phyloP scores from a whole-genome alignment of 768 basidiomycete species.

The Suillus spraguei region DNA sequence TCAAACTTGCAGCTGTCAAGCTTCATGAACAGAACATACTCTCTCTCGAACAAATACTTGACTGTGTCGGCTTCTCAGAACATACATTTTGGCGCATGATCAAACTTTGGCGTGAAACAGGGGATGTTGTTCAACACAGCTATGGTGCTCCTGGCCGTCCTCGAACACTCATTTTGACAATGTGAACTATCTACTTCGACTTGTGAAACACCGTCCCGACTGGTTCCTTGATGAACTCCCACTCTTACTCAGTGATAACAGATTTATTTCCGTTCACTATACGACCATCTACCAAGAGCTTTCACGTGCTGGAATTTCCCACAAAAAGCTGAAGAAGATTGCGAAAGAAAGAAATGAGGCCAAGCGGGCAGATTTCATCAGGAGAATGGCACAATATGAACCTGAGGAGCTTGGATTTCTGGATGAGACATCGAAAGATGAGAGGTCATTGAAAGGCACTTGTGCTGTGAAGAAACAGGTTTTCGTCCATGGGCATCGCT shows the following conservation, averaged over 20 bases:
- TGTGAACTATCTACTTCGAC: constrained; percentile 25
- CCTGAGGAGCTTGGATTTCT: constrained; percentile 38
- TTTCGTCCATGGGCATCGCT: too few relatives aligned
- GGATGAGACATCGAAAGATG: constrained; percentile 38
- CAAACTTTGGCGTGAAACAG: too few relatives aligned
- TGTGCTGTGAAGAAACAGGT: constrained; percentile 24
- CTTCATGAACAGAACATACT: too few relatives aligned
- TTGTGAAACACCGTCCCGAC: constrained; percentile 28
- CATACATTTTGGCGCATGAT: too few relatives aligned
- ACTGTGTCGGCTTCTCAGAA: too few relatives aligned
- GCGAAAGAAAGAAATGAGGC: constrained; percentile 34
- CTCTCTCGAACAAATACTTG: too few relatives aligned
- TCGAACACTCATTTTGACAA: constrained; percentile 10
- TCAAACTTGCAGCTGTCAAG: too few relatives aligned
- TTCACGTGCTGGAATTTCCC: constrained; percentile 24
- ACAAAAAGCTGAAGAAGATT: constrained; percentile 36
- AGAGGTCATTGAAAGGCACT: constrained; percentile 26
- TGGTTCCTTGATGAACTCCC: constrained; percentile 39
- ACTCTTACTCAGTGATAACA: constrained; percentile 9
- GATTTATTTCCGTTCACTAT: constrained; percentile 36
- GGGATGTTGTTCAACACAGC: too few relatives aligned
- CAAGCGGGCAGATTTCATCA: constrained; percentile 25
- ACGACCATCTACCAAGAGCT: constrained; percentile 35
- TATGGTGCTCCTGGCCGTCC: too few relatives aligned
- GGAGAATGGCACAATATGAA: constrained; percentile 30